Conservation (phyloP, 140 eudicot species). For the Bidens hawaiensis region DNA sequence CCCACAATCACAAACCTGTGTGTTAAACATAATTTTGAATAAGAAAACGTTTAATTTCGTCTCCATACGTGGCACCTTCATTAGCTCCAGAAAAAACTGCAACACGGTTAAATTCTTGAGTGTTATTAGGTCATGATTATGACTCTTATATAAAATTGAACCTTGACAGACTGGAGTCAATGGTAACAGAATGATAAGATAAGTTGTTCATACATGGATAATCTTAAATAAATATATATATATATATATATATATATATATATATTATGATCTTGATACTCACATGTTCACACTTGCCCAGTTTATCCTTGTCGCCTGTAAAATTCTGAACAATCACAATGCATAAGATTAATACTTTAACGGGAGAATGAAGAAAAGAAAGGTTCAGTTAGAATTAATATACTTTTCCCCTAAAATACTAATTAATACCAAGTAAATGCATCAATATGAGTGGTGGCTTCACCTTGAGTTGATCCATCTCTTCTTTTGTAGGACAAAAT, state of each 20-base stretch:
- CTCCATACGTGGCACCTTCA: slow-evolving; percentile 97
- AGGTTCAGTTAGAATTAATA: not conserved
- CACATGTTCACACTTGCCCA: slow-evolving; percentile 92
- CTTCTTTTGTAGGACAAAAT: slow-evolving; percentile 77
- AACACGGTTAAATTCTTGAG: not conserved
- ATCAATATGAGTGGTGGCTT: slow-evolving; percentile 12
- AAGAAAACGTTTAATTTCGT: slow-evolving; percentile 69
- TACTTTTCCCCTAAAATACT: not conserved
- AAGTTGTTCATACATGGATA: slow-evolving; percentile 11
- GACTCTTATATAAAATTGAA: not conserved
- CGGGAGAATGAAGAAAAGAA: slow-evolving; percentile 11
- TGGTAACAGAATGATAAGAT: too few species aligned
- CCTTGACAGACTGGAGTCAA: too few species aligned
- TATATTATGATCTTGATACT: slow-evolving; percentile 2
- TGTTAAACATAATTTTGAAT: slow-evolving; percentile 80
- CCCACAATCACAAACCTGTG: slow-evolving; percentile 58
- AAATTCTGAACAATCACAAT: slow-evolving; percentile 48
- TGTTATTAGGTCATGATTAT: too few species aligned
- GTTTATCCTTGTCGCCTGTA: slow-evolving; percentile 63
- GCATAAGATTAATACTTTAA: slow-evolving; percentile 26
- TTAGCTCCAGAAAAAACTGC: slow-evolving; percentile 84
- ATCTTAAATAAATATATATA: not conserved
- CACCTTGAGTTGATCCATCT: slow-evolving; percentile 78
- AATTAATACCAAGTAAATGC: slow-evolving; percentile 12
- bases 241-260: too few species aligned